These are phyloP conservation scores for Gentiana macrophylla DNA, from an alignment of 257 asterid genomes.

Conservation along the genomic window DNA sequence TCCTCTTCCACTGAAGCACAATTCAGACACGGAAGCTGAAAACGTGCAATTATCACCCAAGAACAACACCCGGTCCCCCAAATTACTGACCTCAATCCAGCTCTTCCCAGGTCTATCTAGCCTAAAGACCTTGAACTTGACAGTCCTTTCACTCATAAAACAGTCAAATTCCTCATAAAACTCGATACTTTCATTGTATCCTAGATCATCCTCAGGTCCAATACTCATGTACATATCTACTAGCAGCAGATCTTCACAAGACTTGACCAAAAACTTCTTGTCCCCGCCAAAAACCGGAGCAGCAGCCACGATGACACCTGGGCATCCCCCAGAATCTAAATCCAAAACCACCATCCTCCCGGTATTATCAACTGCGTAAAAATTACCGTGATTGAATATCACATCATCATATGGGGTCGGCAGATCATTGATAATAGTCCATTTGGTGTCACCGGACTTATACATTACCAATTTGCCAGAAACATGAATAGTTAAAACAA, in stretches of 20 bases:
- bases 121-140: conserved; percentile 66
- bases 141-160: conserved; percentile 56
- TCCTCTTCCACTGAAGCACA: conserved; percentile 32
- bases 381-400: conserved; percentile 36
- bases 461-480: conserved; percentile 64
- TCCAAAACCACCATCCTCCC: conserved; percentile 53
- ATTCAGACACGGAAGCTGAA: conserved; percentile 45
- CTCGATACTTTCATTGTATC: conserved; percentile 47
- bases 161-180: conserved; percentile 64
- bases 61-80: conserved; percentile 66
- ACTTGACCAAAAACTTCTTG: conserved; percentile 69
- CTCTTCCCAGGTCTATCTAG: conserved; percentile 35
- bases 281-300: conserved; percentile 56
- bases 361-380: conserved; percentile 56
- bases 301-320: conserved; percentile 33
- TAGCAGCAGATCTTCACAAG: conserved; percentile 48
- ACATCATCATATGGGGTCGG: conserved; percentile 70
- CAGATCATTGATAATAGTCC: conserved; percentile 53
- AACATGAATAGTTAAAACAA: conserved; percentile 56
- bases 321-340: conserved; percentile 12
- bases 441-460: conserved; percentile 61
- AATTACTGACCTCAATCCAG: conserved; percentile 51
- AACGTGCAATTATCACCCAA: conserved; percentile 73
- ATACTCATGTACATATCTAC: conserved; percentile 60
- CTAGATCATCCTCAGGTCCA: conserved; percentile 55